Percentiles rank a stretch among this genome's conserved stretches.
phyloP scores from a whole-genome alignment of 2,329 filamentous ascomycete genomes.

The Aspergillus pseudonomiae region DNA sequence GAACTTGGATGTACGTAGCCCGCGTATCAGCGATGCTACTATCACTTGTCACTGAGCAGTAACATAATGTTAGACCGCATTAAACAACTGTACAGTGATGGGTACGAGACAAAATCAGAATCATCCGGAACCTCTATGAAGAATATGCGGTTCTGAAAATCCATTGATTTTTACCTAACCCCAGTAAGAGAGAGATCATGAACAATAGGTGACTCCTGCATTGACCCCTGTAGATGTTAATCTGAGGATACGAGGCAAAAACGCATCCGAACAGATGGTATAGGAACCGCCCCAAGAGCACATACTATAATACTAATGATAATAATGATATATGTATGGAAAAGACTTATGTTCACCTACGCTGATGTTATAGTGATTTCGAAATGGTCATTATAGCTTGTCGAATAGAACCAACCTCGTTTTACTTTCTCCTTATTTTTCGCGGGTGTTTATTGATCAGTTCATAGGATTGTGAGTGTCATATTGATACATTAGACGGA shows the following conservation, averaged over 20 bases:
- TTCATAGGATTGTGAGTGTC: not conserved
- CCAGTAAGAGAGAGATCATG: not conserved
- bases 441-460: not conserved
- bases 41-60: constrained; percentile 5
- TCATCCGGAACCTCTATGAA: not conserved
- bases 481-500: not conserved
- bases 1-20: not conserved
- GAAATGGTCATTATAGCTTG: not conserved
- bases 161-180: not conserved
- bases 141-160: not conserved
- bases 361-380: not conserved
- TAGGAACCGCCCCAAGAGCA: not conserved
- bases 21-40: not conserved
- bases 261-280: not conserved
- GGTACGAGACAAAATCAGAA: not conserved
- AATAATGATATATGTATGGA: too few relatives aligned
- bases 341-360: not conserved
- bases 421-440: not conserved
- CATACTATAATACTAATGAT: not conserved
- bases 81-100: not conserved
- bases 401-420: not conserved
- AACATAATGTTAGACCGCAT: not conserved
- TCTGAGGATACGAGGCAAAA: not conserved
- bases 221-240: not conserved
- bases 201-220: not conserved